phyloP scores from a whole-genome alignment of 139 green algal species.

The Ettlia oleoabundans region DNA sequence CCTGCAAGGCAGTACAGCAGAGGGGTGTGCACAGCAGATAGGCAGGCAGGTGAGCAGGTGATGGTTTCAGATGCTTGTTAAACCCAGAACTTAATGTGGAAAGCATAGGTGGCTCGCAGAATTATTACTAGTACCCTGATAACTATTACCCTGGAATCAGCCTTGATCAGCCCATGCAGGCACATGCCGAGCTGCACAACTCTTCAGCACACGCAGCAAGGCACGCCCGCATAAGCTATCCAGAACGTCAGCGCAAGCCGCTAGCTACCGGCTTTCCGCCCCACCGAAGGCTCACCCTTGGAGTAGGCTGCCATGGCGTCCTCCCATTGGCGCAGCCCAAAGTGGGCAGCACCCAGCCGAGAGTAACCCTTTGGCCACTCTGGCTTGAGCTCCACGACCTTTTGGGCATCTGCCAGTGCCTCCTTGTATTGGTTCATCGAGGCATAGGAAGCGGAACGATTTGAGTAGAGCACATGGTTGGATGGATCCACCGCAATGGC shows the following conservation, averaged over 20 bases:
- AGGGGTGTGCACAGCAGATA: not conserved
- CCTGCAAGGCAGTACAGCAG: constrained; percentile 49
- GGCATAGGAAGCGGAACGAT: constrained; percentile 88
- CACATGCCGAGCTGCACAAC: not conserved
- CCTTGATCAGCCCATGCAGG: too few relatives aligned
- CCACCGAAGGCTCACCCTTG: constrained; percentile 50
- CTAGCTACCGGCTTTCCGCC: not conserved
- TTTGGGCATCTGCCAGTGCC: constrained; percentile 88
- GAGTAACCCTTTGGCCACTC: constrained; percentile 97
- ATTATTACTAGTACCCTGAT: too few relatives aligned
- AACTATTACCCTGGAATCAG: too few relatives aligned
- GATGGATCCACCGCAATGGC: constrained; percentile 81
- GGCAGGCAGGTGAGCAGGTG: too few relatives aligned
- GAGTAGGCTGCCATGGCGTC: constrained; percentile 84
- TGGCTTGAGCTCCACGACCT: constrained; percentile 86
- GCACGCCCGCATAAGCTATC: too few relatives aligned
- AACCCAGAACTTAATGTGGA: too few relatives aligned
- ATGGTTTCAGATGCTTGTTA: too few relatives aligned
- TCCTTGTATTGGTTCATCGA: constrained; percentile 82
- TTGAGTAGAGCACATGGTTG: constrained; percentile 98
- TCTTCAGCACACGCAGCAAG: not conserved
- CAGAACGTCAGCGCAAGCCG: not conserved
- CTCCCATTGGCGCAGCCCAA: constrained; percentile 73
- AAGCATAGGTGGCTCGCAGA: too few relatives aligned
- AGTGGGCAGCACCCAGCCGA: constrained; percentile 85